Base-by-base conservation (phyloP, 1,284 basidiomycete species). In the Ustilago cynodontis region DNA sequence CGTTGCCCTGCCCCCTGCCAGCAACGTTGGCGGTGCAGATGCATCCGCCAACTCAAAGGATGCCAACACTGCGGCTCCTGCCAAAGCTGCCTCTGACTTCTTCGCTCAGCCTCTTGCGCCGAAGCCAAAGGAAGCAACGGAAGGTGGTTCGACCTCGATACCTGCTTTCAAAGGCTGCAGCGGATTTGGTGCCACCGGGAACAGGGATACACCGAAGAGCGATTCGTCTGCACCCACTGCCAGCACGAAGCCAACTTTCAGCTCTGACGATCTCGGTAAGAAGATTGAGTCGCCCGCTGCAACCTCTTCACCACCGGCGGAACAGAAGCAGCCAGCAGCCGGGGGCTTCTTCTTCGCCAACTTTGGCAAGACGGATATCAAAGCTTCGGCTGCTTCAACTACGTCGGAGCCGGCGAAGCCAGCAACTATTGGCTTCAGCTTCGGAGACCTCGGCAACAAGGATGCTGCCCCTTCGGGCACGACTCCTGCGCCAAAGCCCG, bases 11-110 rank as follows among this genome's bases (percentile, higher is more conserved):
- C 67, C 76, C 20, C 51, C 66, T 16, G 13, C 71, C 24, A 22
- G 29, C 16, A 22, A 29, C 24, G 5, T 53, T 35, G 53, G 20
- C 8, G 35, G 61, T n/a, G 43, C 35, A 20, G 65, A 62, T 1
- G 56, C 45, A 26, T 37, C 28, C n/a, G n/a, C 16, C 11, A 37
- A 31, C 4, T 16, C 50, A 16, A 52, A 51, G 29, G 41, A 43
- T 10, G 55, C n/a, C 16, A 33, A 41, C 3, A 37, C 55, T 2
- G 10, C 39, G 3, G 37, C 51, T 8, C 22, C 45, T 18, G 37
- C 26, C 18, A 76, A 76, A 31, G 62, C 61, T 11, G 57, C 64
- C 1, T 63, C 69, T 16, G 67, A 76, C 26, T 76, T 76, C 58
- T 73, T 72, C 26, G 70, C 75, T 7, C 31, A 54, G 33, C 70